Conservation (phyloP, 106 monocot species). For the Dendrobium chrysotoxum region DNA sequence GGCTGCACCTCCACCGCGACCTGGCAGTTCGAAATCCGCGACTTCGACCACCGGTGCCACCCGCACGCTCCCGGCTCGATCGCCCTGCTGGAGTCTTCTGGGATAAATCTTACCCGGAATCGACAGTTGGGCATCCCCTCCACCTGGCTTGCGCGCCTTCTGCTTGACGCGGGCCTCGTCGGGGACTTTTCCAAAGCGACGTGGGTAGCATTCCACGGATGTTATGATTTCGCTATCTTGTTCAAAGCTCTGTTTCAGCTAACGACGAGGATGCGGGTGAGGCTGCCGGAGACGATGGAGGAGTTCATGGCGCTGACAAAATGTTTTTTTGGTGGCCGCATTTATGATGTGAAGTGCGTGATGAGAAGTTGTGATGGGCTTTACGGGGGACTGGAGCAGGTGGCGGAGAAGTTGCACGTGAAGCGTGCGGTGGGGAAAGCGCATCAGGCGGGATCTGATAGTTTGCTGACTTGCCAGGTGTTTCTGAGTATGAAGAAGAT, state of each 20-base stretch:
- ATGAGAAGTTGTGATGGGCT: neutral
- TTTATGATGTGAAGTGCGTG: slow-evolving; percentile 1
- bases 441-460: slow-evolving; percentile 7
- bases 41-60: neutral
- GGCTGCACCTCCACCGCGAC: no score
- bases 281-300: neutral
- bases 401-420: neutral
- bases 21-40: neutral
- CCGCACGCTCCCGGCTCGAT: neutral
- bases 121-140: no score
- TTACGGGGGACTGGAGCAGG: neutral
- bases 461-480: neutral
- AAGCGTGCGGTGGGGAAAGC: neutral
- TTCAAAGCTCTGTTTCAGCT: no score
- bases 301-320: neutral
- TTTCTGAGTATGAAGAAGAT: no score
- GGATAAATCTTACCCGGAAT: no score
- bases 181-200: no score
- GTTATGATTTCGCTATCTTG: no score
- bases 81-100: no score
- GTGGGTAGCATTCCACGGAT: no score
- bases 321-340: neutral
- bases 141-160: no score
- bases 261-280: neutral
- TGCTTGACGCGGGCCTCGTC: no score